Base-by-base conservation (phyloP, 495 filamentous ascomycete genomes). In the Daldinia grandis region DNA sequence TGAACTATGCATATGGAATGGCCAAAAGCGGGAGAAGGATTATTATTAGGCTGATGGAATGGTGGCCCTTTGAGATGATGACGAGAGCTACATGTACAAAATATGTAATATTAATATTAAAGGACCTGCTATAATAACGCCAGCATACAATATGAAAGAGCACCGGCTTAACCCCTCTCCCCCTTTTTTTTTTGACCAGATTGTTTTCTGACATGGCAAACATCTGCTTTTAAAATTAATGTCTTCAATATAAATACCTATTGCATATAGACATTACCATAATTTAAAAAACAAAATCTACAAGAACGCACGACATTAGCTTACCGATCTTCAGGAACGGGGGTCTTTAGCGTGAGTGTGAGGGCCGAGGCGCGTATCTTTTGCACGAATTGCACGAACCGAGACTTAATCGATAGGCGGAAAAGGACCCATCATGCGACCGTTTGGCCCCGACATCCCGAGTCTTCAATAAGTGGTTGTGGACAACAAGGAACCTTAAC, bases 241-340 rank as follows among this genome's bases (percentile, higher is more conserved):
- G 59, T 5, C 42, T 1, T 37, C 28, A 19, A 42, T 40, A 19
- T 21, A 55, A 35, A 42, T 9, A 14, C 3, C 0, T 47, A n/a
- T n/a, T n/a, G n/a, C n/a, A n/a, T n/a, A n/a, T n/a, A n/a, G n/a
- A n/a, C 27, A 66, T 54, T 60, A 31, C 27, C 17, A 55, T 44
- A 53, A 42, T 59, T 64, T 27, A 27, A 12, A 69, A 35, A 35
- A 44, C 25, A n/a, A 8, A 64, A 60, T 64, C 19, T 57, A 53
- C 50, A 5, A 37, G 27, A 59, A 49, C 53, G 44, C 30, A 55
- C 61, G 47, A 33, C 54, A 63, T 64, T 64, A 60, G 64, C 59
- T 68, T 72, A 58, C 64, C 60, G 59, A 72, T 68, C 25, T 64
- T 62, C 69, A 72, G 70, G 70, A 65, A 73, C 65, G 61, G 58